Conservation (phyloP, 179 eudicot genomes). For the Pouteria campechiana region DNA sequence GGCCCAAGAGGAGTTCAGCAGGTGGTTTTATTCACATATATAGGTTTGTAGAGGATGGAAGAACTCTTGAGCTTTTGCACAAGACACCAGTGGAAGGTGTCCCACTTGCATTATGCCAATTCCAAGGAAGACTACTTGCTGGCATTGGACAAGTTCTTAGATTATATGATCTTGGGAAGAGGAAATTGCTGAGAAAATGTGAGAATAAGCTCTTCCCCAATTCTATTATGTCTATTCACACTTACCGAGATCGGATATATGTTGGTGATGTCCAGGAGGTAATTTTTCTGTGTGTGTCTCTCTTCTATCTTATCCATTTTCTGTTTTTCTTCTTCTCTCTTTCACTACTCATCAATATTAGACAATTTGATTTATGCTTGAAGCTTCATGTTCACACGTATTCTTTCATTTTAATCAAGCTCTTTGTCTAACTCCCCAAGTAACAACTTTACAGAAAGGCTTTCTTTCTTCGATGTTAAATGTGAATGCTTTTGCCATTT, state of each 20-base stretch:
- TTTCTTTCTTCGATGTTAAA: too few species aligned
- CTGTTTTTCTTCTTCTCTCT: not conserved
- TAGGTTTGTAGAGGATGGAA: constrained; percentile 84
- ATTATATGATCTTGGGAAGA: constrained; percentile 87
- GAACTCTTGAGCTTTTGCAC: constrained; percentile 84
- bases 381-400: too few species aligned
- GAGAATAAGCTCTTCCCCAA: constrained; percentile 97
- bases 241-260: constrained; percentile 95
- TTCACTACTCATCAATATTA: too few species aligned
- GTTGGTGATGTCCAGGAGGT: constrained; percentile 99
- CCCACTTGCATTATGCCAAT: constrained; percentile 87
- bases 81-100: constrained; percentile 96
- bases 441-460: too few species aligned
- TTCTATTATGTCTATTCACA: constrained; percentile 67
- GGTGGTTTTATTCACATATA: constrained; percentile 91
- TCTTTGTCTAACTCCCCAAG: too few species aligned
- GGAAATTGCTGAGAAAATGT: constrained; percentile 86
- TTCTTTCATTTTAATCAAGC: too few species aligned
- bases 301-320: not conserved
- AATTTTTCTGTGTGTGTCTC: constrained; percentile 9
- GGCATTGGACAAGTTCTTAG: constrained; percentile 87
- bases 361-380: too few species aligned
- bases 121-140: constrained; percentile 86
- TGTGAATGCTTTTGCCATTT: too few species aligned
- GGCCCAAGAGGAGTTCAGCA: constrained; percentile 61